Evolutionary conservation across 305 asterid species (phyloP), one percentile per base, ranked within the genome.

Genomic region (Fraxinus baroniana): DNA sequence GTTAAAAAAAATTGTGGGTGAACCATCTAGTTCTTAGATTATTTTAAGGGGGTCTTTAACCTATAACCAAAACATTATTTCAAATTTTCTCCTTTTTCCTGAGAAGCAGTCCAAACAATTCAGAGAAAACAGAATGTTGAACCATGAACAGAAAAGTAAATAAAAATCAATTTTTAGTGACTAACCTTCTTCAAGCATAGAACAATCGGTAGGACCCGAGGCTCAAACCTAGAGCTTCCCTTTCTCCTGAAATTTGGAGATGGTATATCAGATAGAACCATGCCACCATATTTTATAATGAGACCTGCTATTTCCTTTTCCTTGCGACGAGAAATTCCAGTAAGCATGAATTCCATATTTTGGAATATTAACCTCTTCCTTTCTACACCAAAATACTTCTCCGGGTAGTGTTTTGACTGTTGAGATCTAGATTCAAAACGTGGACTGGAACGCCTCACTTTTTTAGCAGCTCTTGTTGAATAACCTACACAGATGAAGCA

Each of bases 321-420:
- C 88, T 88, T 93, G 79, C 78, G 87, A 80, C 81, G 83, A 81
- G 97, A 90, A 84, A 93, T 87, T 73, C 98, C 97, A 79, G 96
- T 93, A 35, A 94, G 91, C 88, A 94, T 86, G 89, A 94, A 94
- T 79, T 91, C 96, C 88, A 93, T 90, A 85, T 86, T 87, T 85
- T 87, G 92, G 81, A 94, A 90, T 85, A 94, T 84, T 89, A 88
- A 85, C 85, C 91, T 89, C 74, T 83, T 91, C 84, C 78, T 89
- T 84, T 80, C 85, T 80, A 83, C 86, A 79, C 41, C 85, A 49
- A 79, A 52, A 78, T 80, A 81, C 79, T 41, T 85, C 79, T 36
- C 83, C 33, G 64, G 83, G 86, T 60, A 72, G 80, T 83, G 82
- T 84, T 86, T 90, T 78, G 84, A 77, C 82, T 85, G 89, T 15